Percentiles rank a stretch among this genome's conserved stretches.
Evolutionary conservation across 345 rosid species (phyloP).

Genomic region (Reutealis trisperma): DNA sequence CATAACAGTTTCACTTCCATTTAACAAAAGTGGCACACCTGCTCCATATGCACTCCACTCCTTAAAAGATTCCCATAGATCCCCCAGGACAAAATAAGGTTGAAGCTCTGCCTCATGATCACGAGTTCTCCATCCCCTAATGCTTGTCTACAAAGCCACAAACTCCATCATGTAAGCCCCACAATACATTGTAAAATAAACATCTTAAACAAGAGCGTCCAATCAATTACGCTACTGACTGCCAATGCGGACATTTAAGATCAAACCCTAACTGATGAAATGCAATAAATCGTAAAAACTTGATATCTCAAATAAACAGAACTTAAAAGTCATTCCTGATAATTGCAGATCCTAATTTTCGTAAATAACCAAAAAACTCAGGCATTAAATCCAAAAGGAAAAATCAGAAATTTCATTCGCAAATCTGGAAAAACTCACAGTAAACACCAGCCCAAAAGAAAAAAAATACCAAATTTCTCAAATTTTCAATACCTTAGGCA

Average conservation of each 20-base stretch:
- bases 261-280: background rate
- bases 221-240: background rate
- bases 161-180: conserved; percentile 10
- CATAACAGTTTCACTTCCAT: conserved; percentile 66
- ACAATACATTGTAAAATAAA: background rate
- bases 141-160: conserved; percentile 48
- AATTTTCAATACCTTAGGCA: conserved; percentile 54
- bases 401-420: background rate
- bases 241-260: background rate
- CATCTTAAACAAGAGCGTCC: background rate
- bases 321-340: background rate
- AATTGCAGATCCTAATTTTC: background rate
- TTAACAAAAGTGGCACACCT: conserved; percentile 75
- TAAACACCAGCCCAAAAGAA: background rate
- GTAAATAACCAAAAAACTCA: background rate
- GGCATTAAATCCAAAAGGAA: background rate
- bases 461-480: background rate
- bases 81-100: conserved; percentile 64
- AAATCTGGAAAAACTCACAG: background rate
- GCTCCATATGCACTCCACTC: conserved; percentile 98
- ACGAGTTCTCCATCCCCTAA: conserved; percentile 50
- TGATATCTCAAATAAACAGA: background rate
- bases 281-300: background rate
- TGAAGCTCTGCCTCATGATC: conserved; percentile 43
- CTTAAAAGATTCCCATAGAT: conserved; percentile 82